phyloP scores from a whole-genome alignment of 345 rosid genomes.

The Hypericum androsaemum region DNA sequence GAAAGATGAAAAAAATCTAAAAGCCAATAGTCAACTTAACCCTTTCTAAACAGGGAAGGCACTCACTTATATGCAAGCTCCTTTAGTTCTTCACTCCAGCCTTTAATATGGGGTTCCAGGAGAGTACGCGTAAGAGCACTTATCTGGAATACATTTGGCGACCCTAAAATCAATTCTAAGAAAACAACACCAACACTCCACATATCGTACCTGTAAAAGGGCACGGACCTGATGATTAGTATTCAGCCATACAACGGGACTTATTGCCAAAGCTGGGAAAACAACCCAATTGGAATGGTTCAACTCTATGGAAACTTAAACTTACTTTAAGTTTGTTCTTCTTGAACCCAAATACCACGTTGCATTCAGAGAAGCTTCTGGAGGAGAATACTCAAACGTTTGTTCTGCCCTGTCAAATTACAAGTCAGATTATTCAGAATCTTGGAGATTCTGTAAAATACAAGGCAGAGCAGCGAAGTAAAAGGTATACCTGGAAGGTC shows the following conservation, averaged over 20 bases:
- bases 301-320: conserved; percentile 4
- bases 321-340: conserved; percentile 49
- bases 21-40: no score
- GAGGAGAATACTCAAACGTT: conserved; percentile 76
- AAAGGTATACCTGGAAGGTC: conserved; percentile 74
- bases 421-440: background rate
- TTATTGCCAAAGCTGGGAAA: no score
- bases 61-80: conserved; percentile 87
- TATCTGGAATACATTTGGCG: conserved; percentile 77
- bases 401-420: conserved; percentile 65
- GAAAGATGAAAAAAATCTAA: no score
- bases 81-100: conserved; percentile 78
- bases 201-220: conserved; percentile 64
- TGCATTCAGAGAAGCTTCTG: conserved; percentile 73
- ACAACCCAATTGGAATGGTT: no score
- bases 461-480: conserved; percentile 3
- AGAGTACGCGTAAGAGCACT: conserved; percentile 59
- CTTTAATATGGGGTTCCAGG: conserved; percentile 70
- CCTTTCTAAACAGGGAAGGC: background rate
- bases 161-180: conserved; percentile 84
- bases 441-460: conserved; percentile 2
- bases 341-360: conserved; percentile 72
- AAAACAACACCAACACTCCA: conserved; percentile 96
- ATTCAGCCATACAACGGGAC: no score
- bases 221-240: background rate